Conservation (phyloP, 768 basidiomycete genomes). For the Suillus placidus region DNA sequence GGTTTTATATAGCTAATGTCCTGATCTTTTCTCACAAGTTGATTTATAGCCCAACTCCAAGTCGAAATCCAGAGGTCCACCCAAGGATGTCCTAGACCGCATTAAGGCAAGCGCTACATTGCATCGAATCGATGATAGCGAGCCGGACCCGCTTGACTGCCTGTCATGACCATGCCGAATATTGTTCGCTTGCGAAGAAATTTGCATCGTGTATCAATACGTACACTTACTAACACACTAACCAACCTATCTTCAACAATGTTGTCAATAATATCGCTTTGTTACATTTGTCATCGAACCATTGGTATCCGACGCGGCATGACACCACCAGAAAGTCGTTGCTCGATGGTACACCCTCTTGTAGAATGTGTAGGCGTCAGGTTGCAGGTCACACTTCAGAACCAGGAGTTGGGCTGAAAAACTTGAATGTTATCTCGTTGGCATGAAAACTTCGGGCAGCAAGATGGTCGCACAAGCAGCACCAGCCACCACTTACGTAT, state of each 20-base stretch:
- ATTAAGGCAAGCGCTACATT: slow-evolving; percentile 35
- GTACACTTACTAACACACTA: slow-evolving; percentile 5
- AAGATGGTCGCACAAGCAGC: not conserved
- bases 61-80: slow-evolving; percentile 38
- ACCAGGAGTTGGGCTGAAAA: not conserved
- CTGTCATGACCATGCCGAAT: slow-evolving; percentile 35
- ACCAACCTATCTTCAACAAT: not conserved
- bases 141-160: slow-evolving; percentile 51
- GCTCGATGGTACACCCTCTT: not conserved
- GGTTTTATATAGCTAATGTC: not conserved
- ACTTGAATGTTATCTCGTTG: not conserved
- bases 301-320: not conserved
- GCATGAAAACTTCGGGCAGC: not conserved
- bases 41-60: slow-evolving; percentile 11
- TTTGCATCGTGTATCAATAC: not conserved
- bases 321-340: not conserved
- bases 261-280: slow-evolving; percentile 5
- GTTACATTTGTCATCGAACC: not conserved
- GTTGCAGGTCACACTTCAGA: not conserved
- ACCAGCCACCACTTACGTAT: not conserved
- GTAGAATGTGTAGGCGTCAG: too few relatives aligned
- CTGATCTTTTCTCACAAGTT: not conserved
- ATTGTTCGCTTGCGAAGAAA: not conserved
- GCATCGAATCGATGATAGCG: slow-evolving; percentile 35
- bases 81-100: slow-evolving; percentile 41